Evolutionary conservation across 2,329 filamentous ascomycete genomes (phyloP).

Genomic region (Zasmidium angulare): DNA sequence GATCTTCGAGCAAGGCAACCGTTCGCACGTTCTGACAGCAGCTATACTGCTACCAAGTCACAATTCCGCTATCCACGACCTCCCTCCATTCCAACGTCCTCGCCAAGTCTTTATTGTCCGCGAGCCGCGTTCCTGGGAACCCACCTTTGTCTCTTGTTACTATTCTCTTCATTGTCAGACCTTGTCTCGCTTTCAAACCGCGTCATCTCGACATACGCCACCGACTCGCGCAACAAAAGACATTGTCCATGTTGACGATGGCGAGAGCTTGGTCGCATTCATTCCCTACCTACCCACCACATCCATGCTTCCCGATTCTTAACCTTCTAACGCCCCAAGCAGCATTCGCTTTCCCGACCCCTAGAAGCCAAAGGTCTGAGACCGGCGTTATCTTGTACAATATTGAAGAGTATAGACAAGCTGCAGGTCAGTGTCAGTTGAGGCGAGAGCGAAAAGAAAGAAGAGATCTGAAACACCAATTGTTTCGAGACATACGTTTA

Average conservation of each 20-base stretch:
- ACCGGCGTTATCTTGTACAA: constrained; percentile 10
- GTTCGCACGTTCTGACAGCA: no score
- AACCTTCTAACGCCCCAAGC: not conserved
- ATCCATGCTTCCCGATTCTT: constrained; percentile 3
- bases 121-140: not conserved
- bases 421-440: constrained; percentile 19
- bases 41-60: no score
- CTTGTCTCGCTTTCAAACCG: constrained; percentile 7
- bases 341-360: not conserved
- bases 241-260: not conserved
- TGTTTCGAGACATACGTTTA: constrained; percentile 6
- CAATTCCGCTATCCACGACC: no score
- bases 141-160: constrained; percentile 18
- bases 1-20: not conserved
- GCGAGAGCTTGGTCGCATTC: constrained; percentile 1
- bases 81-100: not conserved
- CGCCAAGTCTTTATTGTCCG: constrained; percentile 9
- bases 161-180: constrained; percentile 16
- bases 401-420: constrained; percentile 5
- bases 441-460: not conserved
- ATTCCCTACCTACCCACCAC: constrained; percentile 1
- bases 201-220: constrained; percentile 2
- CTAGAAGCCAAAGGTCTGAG: constrained; percentile 16
- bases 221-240: not conserved
- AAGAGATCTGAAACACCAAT: constrained; percentile 1